These are phyloP conservation scores for Candida namnaoensis DNA, from an alignment of 805 yeast species.

Conservation along the genomic window DNA sequence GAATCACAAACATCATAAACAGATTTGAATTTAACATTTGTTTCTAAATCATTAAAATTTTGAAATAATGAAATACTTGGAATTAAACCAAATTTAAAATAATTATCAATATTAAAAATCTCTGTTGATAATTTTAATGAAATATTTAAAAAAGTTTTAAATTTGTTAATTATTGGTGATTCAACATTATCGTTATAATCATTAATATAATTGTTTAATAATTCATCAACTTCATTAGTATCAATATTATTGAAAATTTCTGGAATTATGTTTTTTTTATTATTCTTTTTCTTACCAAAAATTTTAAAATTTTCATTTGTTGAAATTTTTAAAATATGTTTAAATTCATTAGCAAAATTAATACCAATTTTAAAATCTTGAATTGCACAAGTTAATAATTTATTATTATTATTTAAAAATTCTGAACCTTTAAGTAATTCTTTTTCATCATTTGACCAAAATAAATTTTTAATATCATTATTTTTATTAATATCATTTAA, in stretches of 20 bases:
- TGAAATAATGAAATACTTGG: slow-evolving; percentile 92
- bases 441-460: slow-evolving; percentile 52
- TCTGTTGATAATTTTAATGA: slow-evolving; percentile 8
- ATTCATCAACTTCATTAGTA: too few relatives aligned
- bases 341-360: slow-evolving; percentile 21
- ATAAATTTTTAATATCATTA: slow-evolving; percentile 45
- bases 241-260: not conserved
- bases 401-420: slow-evolving; percentile 39
- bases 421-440: slow-evolving; percentile 45
- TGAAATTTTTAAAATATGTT: slow-evolving; percentile 29
- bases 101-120: slow-evolving; percentile 65
- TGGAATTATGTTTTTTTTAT: too few relatives aligned
- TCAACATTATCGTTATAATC: too few relatives aligned
- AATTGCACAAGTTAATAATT: slow-evolving; percentile 24
- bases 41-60: slow-evolving; percentile 40
- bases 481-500: slow-evolving; percentile 22
- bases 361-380: slow-evolving; percentile 17
- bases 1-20: slow-evolving; percentile 39
- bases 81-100: slow-evolving; percentile 66
- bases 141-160: slow-evolving; percentile 29
- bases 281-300: too few relatives aligned
- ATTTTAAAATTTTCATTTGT: not conserved
- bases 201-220: too few relatives aligned
- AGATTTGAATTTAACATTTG: slow-evolving; percentile 62
- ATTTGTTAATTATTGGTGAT: slow-evolving; percentile 3